phyloP scores from a whole-genome alignment of 352 stramenopile genomes.

The Phytophthora litchii region DNA sequence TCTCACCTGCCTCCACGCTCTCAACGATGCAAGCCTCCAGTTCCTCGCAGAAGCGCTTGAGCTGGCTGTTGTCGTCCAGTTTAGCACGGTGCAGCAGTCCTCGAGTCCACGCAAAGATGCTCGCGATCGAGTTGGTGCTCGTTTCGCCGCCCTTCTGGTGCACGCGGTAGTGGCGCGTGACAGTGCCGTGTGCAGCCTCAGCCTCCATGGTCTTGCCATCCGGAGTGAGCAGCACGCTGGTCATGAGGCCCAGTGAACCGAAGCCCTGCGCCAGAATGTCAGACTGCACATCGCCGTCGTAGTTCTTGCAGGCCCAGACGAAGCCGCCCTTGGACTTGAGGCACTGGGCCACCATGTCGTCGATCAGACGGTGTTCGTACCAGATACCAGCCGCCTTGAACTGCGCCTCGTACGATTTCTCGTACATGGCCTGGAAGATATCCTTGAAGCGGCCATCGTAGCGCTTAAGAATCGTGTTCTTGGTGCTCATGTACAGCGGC shows the following conservation, averaged over 20 bases:
- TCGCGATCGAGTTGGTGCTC: slow-evolving; percentile 89
- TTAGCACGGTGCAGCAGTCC: slow-evolving; percentile 85
- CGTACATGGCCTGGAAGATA: slow-evolving; percentile 90
- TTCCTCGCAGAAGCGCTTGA: slow-evolving; percentile 76
- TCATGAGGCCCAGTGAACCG: slow-evolving; percentile 90
- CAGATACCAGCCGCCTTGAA: slow-evolving; percentile 77
- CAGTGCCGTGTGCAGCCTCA: slow-evolving; percentile 89
- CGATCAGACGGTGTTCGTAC: slow-evolving; percentile 89
- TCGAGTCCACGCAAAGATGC: slow-evolving; percentile 90
- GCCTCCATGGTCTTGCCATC: slow-evolving; percentile 90
- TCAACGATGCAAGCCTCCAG: slow-evolving; percentile 80
- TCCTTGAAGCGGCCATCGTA: slow-evolving; percentile 91
- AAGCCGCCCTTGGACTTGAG: slow-evolving; percentile 91
- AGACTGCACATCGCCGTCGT: slow-evolving; percentile 92
- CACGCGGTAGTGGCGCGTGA: slow-evolving; percentile 89
- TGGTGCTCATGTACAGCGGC: slow-evolving; percentile 88
- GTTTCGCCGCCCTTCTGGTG: slow-evolving; percentile 90
- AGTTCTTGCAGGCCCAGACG: slow-evolving; percentile 93
- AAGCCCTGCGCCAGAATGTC: slow-evolving; percentile 90
- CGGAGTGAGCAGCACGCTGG: slow-evolving; percentile 78
- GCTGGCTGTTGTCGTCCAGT: slow-evolving; percentile 80
- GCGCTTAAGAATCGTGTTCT: slow-evolving; percentile 92
- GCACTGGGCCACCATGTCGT: slow-evolving; percentile 91
- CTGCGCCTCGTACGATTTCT: slow-evolving; percentile 72
- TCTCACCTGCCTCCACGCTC: slow-evolving; percentile 81